Conservation (phyloP, 768 basidiomycete genomes). For the Leucosporidium yakuticum region DNA sequence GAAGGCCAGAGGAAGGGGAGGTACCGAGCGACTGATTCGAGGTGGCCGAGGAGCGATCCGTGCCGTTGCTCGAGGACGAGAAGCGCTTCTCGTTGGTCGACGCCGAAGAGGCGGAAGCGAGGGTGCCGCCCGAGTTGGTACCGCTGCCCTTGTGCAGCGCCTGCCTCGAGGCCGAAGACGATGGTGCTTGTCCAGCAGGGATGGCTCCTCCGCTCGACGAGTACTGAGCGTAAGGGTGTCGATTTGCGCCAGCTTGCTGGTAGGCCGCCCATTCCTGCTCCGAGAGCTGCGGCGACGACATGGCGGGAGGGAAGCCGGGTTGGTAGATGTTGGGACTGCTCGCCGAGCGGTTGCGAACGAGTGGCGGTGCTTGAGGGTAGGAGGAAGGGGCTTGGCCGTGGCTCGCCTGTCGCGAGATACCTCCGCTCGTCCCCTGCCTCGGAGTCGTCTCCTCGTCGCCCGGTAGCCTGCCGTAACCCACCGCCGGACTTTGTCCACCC, state of each 20-base stretch:
- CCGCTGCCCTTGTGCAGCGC: slow-evolving; percentile 13
- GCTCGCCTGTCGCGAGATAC: slow-evolving; percentile 29
- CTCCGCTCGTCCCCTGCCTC: slow-evolving; percentile 29
- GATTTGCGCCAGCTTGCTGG: slow-evolving; percentile 5
- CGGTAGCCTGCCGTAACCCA: slow-evolving; percentile 19
- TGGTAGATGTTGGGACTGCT: slow-evolving; percentile 47
- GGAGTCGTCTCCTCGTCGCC: slow-evolving; percentile 35
- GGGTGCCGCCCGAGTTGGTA: slow-evolving; percentile 32
- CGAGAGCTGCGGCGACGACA: slow-evolving; percentile 18
- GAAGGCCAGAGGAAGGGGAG: slow-evolving; percentile 17
- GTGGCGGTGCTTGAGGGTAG: slow-evolving; percentile 33
- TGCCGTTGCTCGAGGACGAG: slow-evolving; percentile 32
- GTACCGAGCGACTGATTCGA: slow-evolving; percentile 34
- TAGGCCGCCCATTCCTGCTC: slow-evolving; percentile 8
- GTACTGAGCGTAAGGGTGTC: slow-evolving; percentile 1
- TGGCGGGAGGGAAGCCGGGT: slow-evolving; percentile 11
- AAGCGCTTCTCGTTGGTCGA: slow-evolving; percentile 33
- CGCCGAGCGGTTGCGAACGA: slow-evolving; percentile 45
- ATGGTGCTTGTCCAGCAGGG: slow-evolving; percentile 9
- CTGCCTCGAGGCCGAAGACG: neutral
- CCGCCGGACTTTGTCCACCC: slow-evolving; percentile 30
- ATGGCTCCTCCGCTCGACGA: neutral
- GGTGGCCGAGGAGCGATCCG: slow-evolving; percentile 34
- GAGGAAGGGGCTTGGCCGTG: slow-evolving; percentile 22
- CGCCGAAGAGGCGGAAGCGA: slow-evolving; percentile 25